phyloP scores from a whole-genome alignment of 768 basidiomycete species.

The Russula abietina region DNA sequence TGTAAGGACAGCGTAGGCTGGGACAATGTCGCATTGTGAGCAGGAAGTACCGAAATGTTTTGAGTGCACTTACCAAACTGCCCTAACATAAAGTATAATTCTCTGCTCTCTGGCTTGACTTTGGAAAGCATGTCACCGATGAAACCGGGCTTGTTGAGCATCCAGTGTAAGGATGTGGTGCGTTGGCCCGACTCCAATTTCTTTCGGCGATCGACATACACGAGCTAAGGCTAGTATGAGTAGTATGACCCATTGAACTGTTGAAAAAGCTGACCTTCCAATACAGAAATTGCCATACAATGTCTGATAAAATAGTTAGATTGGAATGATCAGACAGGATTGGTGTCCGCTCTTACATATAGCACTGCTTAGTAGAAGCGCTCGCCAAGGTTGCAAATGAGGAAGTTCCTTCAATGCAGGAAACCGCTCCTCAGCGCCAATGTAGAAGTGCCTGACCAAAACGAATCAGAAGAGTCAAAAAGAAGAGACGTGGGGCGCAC shows the following conservation, averaged over 20 bases:
- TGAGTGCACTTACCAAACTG: slow-evolving; percentile 56
- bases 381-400: slow-evolving; percentile 60
- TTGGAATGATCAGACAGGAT: slow-evolving; percentile 11
- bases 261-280: slow-evolving; percentile 61
- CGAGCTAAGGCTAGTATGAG: slow-evolving; percentile 45
- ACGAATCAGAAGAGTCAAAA: background rate
- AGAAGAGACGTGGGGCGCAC: slow-evolving; percentile 37
- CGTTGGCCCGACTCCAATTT: slow-evolving; percentile 92
- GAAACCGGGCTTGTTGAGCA: slow-evolving; percentile 79
- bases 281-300: slow-evolving; percentile 89
- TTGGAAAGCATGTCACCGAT: slow-evolving; percentile 69
- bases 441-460: slow-evolving; percentile 74
- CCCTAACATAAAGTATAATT: slow-evolving; percentile 72
- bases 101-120: slow-evolving; percentile 56
- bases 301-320: slow-evolving; percentile 44
- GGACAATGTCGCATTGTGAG: background rate
- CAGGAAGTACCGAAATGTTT: slow-evolving; percentile 4
- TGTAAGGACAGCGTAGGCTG: slow-evolving; percentile 81
- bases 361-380: slow-evolving; percentile 71
- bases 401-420: slow-evolving; percentile 74
- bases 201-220: slow-evolving; percentile 77
- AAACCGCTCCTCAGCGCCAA: slow-evolving; percentile 71
- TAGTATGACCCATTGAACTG: background rate
- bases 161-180: slow-evolving; percentile 82
- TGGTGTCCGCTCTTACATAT: slow-evolving; percentile 59